Conservation (phyloP, 1,284 basidiomycete genomes). For the Leccinum colubrinum region DNA sequence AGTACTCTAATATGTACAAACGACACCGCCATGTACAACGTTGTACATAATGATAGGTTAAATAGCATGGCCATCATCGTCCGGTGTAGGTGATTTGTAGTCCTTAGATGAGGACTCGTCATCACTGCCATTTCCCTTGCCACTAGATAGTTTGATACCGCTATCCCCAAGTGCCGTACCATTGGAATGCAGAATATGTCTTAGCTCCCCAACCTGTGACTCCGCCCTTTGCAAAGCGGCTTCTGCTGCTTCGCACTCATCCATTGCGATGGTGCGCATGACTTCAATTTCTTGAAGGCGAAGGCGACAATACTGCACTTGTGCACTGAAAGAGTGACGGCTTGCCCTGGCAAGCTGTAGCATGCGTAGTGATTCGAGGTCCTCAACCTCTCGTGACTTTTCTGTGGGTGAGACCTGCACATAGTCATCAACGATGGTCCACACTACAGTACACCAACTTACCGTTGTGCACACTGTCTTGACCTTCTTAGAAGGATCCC, state of each 20-base stretch:
- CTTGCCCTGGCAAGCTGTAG: conserved; percentile 1
- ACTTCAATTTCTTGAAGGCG: conserved; percentile 1
- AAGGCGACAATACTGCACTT: background rate
- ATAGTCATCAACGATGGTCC: background rate
- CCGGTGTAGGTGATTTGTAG: background rate
- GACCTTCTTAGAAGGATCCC: background rate
- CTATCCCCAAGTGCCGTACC: background rate
- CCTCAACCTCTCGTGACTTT: background rate
- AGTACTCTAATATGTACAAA: background rate
- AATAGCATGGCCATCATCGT: background rate
- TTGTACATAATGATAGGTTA: background rate
- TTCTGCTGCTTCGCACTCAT: background rate
- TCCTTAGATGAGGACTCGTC: background rate
- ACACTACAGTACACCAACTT: background rate
- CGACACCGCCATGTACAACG: background rate
- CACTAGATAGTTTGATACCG: background rate
- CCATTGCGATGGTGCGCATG: background rate
- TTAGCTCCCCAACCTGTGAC: background rate
- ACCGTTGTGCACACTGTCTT: background rate
- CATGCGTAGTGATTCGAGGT: background rate
- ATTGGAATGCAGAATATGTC: background rate
- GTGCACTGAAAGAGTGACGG: background rate
- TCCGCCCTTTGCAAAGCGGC: background rate
- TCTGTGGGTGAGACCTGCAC: background rate
- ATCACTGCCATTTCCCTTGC: background rate